Evolutionary conservation across 2,329 filamentous ascomycete species (phyloP).

Genomic region (Emydomyces testavorans): DNA sequence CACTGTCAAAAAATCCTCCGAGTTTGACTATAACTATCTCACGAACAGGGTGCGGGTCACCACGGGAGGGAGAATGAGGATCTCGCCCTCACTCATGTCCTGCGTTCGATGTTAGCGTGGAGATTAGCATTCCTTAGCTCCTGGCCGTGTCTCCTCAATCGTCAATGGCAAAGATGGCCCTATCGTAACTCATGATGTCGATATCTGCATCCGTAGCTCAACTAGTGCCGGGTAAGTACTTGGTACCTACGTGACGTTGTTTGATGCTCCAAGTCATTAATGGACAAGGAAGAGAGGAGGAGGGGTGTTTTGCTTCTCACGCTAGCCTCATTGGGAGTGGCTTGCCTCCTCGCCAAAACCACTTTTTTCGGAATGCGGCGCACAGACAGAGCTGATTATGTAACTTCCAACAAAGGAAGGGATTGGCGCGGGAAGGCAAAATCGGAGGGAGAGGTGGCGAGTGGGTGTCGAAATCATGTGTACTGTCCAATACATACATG

Average conservation of each 20-base stretch:
- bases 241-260: constrained; percentile 4
- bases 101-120: too few relatives aligned
- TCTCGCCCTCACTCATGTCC: not conserved
- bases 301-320: too few relatives aligned
- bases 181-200: not conserved
- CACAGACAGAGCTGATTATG: not conserved
- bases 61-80: not conserved
- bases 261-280: not conserved
- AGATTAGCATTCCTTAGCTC: not conserved
- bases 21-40: not conserved
- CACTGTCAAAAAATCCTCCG: too few relatives aligned
- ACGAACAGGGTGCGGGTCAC: not conserved
- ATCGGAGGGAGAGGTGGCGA: not conserved
- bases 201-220: not conserved
- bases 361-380: too few relatives aligned
- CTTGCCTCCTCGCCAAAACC: too few relatives aligned
- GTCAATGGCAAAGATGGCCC: not conserved
- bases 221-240: not conserved
- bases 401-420: not conserved
- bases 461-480: too few relatives aligned
- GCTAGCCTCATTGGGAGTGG: too few relatives aligned
- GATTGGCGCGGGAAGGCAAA: not conserved
- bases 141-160: not conserved
- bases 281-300: not conserved
- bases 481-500: too few relatives aligned